phyloP scores from a whole-genome alignment of 2,329 filamentous ascomycete genomes.

The Cadophora malorum region DNA sequence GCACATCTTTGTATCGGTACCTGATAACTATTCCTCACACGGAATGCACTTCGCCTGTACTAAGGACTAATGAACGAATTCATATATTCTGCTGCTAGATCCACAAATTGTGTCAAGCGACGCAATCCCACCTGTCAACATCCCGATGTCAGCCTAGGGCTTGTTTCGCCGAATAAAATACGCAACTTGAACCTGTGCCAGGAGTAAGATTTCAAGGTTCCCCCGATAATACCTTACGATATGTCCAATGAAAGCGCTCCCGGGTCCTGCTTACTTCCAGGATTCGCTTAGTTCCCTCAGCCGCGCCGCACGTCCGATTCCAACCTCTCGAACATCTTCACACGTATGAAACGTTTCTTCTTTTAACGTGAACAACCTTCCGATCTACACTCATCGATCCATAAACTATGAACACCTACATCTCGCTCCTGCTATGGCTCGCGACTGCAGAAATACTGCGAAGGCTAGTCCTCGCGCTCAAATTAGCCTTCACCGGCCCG shows the following conservation, averaged over 20 bases:
- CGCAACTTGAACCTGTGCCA: not conserved
- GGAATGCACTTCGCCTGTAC: not conserved
- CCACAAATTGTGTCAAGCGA: not conserved
- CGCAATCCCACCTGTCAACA: not conserved
- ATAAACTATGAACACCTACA: conserved; percentile 11
- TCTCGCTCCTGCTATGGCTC: conserved; percentile 11
- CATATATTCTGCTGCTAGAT: not conserved
- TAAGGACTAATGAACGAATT: not conserved
- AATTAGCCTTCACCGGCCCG: conserved; percentile 30
- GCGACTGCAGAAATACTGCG: conserved; percentile 26
- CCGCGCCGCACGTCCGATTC: not conserved
- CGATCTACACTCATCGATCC: not conserved
- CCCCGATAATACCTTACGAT: not conserved
- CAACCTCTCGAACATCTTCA: not conserved
- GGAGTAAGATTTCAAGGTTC: conserved; percentile 4
- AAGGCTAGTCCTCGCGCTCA: conserved; percentile 23
- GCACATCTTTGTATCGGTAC: not conserved
- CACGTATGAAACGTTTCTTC: not conserved
- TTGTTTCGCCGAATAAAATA: too few relatives aligned
- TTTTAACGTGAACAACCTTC: not conserved
- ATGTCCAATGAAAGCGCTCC: not conserved
- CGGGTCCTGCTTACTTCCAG: not conserved
- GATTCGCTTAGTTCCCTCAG: not conserved
- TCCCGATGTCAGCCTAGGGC: not conserved
- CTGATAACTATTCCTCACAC: not conserved